phyloP scores from a whole-genome alignment of 2,329 filamentous ascomycete species.

The Catunica adiposa region DNA sequence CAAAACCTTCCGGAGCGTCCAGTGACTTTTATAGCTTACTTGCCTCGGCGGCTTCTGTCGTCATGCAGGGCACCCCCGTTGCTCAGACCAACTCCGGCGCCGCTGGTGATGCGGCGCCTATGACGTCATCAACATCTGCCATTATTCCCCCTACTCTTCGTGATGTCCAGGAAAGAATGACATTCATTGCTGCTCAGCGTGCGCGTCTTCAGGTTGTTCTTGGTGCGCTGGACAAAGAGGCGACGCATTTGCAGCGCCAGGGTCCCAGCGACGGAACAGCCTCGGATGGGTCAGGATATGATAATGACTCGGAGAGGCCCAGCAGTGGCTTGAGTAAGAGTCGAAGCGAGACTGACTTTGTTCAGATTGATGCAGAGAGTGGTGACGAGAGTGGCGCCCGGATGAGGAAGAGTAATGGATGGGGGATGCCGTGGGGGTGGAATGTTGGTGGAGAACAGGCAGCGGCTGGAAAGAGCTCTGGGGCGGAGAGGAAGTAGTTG shows the following conservation, averaged over 20 bases:
- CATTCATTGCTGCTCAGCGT: slow-evolving; percentile 62
- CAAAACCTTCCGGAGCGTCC: slow-evolving; percentile 24
- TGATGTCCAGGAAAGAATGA: slow-evolving; percentile 48
- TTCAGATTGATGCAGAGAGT: slow-evolving; percentile 68
- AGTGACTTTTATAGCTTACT: slow-evolving; percentile 65
- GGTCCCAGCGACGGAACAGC: slow-evolving; percentile 15
- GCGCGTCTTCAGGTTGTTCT: slow-evolving; percentile 61
- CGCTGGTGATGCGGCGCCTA: slow-evolving; percentile 10
- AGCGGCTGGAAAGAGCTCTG: slow-evolving; percentile 22
- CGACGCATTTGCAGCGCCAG: slow-evolving; percentile 38
- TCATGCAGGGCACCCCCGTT: slow-evolving; percentile 26
- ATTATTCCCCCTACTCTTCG: slow-evolving; percentile 56
- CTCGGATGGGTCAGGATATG: slow-evolving; percentile 6
- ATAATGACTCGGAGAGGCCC: slow-evolving; percentile 23
- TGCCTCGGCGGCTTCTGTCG: slow-evolving; percentile 53
- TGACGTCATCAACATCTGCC: slow-evolving; percentile 20
- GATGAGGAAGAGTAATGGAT: slow-evolving; percentile 21
- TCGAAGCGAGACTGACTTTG: slow-evolving; percentile 75
- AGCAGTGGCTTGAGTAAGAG: slow-evolving; percentile 55
- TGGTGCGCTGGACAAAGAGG: slow-evolving; percentile 64
- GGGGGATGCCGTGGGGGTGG: slow-evolving; percentile 37
- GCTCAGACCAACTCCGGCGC: slow-evolving; percentile 20
- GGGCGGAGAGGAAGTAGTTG: slow-evolving; percentile 22
- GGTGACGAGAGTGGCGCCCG: slow-evolving; percentile 36
- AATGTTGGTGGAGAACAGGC: slow-evolving; percentile 16